phyloP scores from a whole-genome alignment of 148 eudicot species.

The Chenopodium suecicum region DNA sequence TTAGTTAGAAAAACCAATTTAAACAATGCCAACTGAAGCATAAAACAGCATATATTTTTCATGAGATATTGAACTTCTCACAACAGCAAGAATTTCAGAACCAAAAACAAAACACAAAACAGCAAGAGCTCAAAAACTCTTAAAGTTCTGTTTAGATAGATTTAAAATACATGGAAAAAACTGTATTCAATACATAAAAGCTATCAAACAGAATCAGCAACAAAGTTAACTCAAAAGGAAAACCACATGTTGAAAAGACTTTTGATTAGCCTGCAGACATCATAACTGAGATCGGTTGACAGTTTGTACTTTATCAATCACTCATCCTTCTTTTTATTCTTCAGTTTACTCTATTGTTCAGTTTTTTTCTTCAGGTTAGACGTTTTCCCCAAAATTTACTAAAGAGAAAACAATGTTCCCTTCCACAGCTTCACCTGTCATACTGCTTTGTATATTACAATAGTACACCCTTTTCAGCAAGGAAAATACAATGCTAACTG shows the following conservation, averaged over 20 bases:
- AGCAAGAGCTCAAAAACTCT: background rate
- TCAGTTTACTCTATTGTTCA: background rate
- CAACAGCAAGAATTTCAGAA: background rate
- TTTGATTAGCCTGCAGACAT: background rate
- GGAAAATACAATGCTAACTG: background rate
- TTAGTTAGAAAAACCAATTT: background rate
- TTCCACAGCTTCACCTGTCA: background rate
- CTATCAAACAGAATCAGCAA: background rate
- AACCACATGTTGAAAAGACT: background rate
- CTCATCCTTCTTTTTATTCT: background rate
- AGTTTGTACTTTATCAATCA: background rate
- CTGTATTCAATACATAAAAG: background rate
- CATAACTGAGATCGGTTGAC: background rate
- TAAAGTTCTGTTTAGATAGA: background rate
- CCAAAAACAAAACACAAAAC: background rate
- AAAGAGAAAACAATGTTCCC: background rate
- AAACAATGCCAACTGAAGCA: conserved; percentile 6
- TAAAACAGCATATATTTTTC: background rate
- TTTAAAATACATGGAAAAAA: background rate
- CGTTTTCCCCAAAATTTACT: background rate
- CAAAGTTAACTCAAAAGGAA: background rate
- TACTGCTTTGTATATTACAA: background rate
- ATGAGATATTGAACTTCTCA: background rate
- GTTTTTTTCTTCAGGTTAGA: background rate
- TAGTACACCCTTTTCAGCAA: background rate